Evolutionary conservation across 2,329 filamentous ascomycete genomes (phyloP).

Genomic region (Trichoderma sp.): DNA sequence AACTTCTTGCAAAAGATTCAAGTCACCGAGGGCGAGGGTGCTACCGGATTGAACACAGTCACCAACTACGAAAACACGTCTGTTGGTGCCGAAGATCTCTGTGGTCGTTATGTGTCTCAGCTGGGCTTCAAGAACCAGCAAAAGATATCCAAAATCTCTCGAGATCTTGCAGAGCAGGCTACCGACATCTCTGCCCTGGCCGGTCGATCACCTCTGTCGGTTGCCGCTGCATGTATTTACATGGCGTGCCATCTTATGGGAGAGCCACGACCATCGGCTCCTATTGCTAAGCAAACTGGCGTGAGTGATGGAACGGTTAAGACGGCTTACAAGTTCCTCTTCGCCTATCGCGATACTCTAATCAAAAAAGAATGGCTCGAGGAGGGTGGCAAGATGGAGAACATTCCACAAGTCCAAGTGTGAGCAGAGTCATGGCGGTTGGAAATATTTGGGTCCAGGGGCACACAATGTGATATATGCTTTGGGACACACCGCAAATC

Average conservation of each 20-base stretch:
- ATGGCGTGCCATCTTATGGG: slow-evolving; percentile 88
- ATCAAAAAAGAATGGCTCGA: slow-evolving; percentile 73
- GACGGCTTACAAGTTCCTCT: slow-evolving; percentile 88
- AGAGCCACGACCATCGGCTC: slow-evolving; percentile 73
- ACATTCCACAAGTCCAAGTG: slow-evolving; percentile 55
- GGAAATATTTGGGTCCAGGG: neutral
- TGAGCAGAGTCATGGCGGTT: slow-evolving; percentile 21
- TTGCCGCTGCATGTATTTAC: slow-evolving; percentile 94
- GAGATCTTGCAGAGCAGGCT: slow-evolving; percentile 74
- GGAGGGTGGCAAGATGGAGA: slow-evolving; percentile 67
- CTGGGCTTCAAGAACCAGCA: slow-evolving; percentile 70
- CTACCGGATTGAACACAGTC: slow-evolving; percentile 52
- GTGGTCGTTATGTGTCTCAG: slow-evolving; percentile 83
- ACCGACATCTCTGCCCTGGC: slow-evolving; percentile 76
- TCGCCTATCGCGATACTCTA: slow-evolving; percentile 68
- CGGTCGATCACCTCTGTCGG: slow-evolving; percentile 88
- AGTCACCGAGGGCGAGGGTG: slow-evolving; percentile 50
- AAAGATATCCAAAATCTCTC: slow-evolving; percentile 74
- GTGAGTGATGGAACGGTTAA: slow-evolving; percentile 97
- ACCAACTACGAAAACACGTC: slow-evolving; percentile 72
- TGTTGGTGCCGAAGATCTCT: slow-evolving; percentile 79
- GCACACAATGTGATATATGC: neutral
- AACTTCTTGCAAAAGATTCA: slow-evolving; percentile 77
- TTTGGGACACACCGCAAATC: neutral
- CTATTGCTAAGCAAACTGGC: slow-evolving; percentile 78